Evolutionary conservation across 129 eudicot species (phyloP).

Genomic region (Lonicera japonica): DNA sequence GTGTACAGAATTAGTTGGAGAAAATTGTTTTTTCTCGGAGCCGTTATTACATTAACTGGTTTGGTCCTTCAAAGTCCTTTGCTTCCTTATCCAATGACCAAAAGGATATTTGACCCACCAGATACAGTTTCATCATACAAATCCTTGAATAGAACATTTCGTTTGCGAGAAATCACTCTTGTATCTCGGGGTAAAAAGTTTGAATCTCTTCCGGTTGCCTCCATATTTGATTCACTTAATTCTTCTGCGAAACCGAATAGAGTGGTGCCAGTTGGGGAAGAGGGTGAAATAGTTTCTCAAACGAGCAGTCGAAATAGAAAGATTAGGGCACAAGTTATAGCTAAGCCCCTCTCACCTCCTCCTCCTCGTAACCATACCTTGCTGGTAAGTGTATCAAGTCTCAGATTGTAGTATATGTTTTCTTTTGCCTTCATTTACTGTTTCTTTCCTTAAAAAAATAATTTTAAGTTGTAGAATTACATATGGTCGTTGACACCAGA

Average conservation of each 20-base stretch:
- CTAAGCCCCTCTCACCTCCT: constrained; percentile 15
- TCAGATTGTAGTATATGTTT: constrained; percentile 1
- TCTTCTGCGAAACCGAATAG: constrained; percentile 30
- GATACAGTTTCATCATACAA: constrained; percentile 19
- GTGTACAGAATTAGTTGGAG: constrained; percentile 52
- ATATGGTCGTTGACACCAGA: constrained; percentile 51
- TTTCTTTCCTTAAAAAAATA: constrained; percentile 1
- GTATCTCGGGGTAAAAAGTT: constrained; percentile 17
- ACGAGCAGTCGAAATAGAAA: constrained; percentile 20
- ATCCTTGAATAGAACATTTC: constrained; percentile 22
- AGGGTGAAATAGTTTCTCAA: constrained; percentile 20
- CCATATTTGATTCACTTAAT: constrained; percentile 22
- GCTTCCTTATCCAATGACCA: constrained; percentile 56
- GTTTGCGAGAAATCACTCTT: constrained; percentile 22
- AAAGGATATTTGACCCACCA: constrained; percentile 27
- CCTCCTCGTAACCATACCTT: constrained; percentile 23
- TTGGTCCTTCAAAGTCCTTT: constrained; percentile 42
- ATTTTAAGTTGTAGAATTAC: constrained; percentile 46
- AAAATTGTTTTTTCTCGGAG: constrained; percentile 44
- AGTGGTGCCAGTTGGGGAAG: constrained; percentile 22
- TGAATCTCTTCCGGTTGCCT: constrained; percentile 16
- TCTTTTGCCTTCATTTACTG: constrained; percentile 3
- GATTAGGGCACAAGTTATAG: constrained; percentile 14
- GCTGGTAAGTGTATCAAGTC: constrained; percentile 32
- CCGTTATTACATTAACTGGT: constrained; percentile 38